Percentiles rank a stretch among this genome's conserved stretches.
phyloP scores from a whole-genome alignment of 768 basidiomycete species.

The Trametes punicea region DNA sequence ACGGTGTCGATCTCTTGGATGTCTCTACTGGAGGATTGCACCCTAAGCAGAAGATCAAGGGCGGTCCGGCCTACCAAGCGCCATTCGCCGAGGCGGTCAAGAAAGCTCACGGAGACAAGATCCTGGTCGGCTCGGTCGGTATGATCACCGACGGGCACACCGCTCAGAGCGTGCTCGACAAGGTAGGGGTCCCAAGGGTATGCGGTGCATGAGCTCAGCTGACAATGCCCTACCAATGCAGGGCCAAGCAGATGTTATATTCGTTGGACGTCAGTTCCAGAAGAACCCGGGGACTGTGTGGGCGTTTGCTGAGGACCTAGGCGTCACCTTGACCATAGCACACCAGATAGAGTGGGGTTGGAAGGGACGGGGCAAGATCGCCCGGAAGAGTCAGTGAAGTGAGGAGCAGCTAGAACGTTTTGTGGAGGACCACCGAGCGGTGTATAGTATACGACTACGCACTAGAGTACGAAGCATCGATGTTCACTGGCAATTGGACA shows the following conservation, averaged over 20 bases:
- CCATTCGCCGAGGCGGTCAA: conserved; percentile 36
- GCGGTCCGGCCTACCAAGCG: conserved; percentile 18
- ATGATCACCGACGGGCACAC: conserved; percentile 52
- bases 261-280: conserved; percentile 44
- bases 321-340: conserved; percentile 42
- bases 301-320: conserved; percentile 55
- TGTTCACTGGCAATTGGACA: too few relatives aligned
- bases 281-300: conserved; percentile 53
- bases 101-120: conserved; percentile 39
- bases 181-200: conserved; percentile 16
- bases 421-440: too few relatives aligned
- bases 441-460: too few relatives aligned
- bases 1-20: conserved; percentile 76
- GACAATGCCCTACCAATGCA: conserved; percentile 26
- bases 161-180: conserved; percentile 56
- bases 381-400: neutral
- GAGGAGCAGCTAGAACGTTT: neutral
- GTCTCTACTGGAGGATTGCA: conserved; percentile 64
- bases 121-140: conserved; percentile 53
- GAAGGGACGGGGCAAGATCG: conserved; percentile 29
- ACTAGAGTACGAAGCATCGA: too few relatives aligned
- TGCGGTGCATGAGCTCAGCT: conserved; percentile 48
- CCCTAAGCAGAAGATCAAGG: conserved; percentile 43
- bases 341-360: conserved; percentile 59
- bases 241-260: conserved; percentile 53